Base-by-base conservation (phyloP, 495 filamentous ascomycete species). In the Aspergillus funiculosus region DNA sequence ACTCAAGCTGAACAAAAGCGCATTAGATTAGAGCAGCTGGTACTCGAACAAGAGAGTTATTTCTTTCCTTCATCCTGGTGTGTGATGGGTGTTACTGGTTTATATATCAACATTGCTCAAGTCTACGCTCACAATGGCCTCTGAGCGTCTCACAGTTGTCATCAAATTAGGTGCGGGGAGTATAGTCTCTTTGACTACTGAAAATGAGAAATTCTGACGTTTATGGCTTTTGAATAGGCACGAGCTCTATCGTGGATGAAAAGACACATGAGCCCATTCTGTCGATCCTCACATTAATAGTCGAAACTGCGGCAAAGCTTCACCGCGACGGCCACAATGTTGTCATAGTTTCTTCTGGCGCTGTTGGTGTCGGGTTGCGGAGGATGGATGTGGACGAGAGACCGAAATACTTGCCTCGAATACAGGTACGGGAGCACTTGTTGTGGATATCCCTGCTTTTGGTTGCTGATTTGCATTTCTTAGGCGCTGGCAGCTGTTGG, bases 231-330 rank as follows among this genome's bases (percentile, higher is more conserved):
- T 10, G 24, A 38, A 14, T 17, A 98, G 92, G 92, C 52, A 96
- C 92, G 18, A 95, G 89, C 67, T 98, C 92, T 10, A 96, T 98
- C 53, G 92, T 97, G 39, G 86, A 96, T 63, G 92, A 98, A 61
- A 87, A 82, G 54, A 95, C 86, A n/a, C 92, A 97, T 66, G 85
- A 95, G 51, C 94, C 94, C n/a, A 79, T 95, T 22, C 75, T 97
- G 15, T 94, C 89, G 6, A 94, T 88, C 45, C 68, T 98, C 39
- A 86, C 84, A 41, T 67, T 86, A 39, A 95, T 98, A 52, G 92
- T 95, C 26, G 89, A 97, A 64, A 96, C 94, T 4, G 89, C 86
- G 3, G 82, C 89, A 9, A 80, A 77, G 48, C 74, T 98, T 39
- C 82, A 77, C 50, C 85, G 87, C 60, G 86, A 95, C 81, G 94